Percentiles rank a stretch among this genome's conserved stretches.
phyloP scores from a whole-genome alignment of 164 flowering plant genomes.

The Sextonia rubra region DNA sequence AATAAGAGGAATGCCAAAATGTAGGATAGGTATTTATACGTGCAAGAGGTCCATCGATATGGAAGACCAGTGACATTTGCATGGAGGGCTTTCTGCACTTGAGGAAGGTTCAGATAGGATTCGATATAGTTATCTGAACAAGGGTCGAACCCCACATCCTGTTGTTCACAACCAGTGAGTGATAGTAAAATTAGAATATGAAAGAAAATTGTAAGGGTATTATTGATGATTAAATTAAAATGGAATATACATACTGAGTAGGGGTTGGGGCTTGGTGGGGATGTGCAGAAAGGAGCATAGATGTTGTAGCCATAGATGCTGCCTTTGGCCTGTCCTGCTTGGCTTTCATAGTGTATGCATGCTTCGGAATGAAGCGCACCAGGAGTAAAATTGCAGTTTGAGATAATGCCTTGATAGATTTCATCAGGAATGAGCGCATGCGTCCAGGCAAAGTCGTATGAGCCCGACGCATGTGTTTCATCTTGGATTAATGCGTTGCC shows the following conservation, averaged over 20 bases:
- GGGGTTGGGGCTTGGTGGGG: constrained; percentile 4
- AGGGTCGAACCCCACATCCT: constrained; percentile 29
- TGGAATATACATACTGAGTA: neutral
- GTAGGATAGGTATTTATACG: too few relatives aligned
- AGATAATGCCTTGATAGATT: constrained; percentile 23
- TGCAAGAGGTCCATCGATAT: too few relatives aligned
- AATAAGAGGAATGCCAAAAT: too few relatives aligned
- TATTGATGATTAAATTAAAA: neutral
- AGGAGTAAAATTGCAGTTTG: constrained; percentile 39
- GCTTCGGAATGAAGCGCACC: neutral
- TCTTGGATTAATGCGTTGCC: constrained; percentile 38
- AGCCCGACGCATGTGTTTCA: constrained; percentile 42
- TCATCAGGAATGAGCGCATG: constrained; percentile 53
- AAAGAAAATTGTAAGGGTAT: neutral
- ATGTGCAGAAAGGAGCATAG: constrained; percentile 40
- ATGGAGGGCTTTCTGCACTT: constrained; percentile 37
- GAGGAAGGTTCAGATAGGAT: constrained; percentile 28
- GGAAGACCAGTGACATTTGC: too few relatives aligned
- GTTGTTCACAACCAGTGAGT: neutral
- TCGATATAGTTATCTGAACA: constrained; percentile 24
- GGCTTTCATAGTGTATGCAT: neutral
- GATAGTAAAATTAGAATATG: neutral
- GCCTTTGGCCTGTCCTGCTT: constrained; percentile 26
- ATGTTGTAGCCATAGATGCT: constrained; percentile 58
- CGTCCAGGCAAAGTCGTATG: constrained; percentile 60